phyloP scores from a whole-genome alignment of 169 alveolate genomes.

The Ichthyophthirius multifiliis region DNA sequence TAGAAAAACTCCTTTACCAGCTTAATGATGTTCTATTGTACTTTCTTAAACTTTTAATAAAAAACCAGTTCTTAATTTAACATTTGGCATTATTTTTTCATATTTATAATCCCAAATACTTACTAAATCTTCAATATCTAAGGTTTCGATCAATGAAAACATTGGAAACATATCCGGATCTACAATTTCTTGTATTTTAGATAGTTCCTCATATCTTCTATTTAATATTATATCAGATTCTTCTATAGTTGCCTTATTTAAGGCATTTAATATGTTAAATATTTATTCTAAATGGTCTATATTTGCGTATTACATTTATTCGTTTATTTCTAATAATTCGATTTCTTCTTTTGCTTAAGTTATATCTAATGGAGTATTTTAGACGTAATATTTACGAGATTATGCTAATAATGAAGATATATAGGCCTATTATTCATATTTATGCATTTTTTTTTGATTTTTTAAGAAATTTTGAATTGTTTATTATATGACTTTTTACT shows the following conservation, averaged over 20 bases:
- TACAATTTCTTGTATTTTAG: background rate
- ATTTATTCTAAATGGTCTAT: conserved; percentile 11
- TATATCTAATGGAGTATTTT: background rate
- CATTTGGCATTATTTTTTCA: background rate
- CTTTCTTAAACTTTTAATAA: conserved; percentile 5
- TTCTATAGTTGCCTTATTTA: background rate
- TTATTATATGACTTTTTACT: too few species aligned
- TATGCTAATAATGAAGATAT: too few species aligned
- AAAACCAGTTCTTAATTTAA: conserved; percentile 12
- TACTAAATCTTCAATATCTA: background rate
- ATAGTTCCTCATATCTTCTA: conserved; percentile 7
- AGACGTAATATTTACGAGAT: too few species aligned
- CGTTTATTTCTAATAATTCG: conserved; percentile 4
- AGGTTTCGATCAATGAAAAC: conserved; percentile 1
- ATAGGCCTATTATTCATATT: too few species aligned
- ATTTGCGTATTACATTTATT: background rate
- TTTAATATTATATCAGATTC: background rate
- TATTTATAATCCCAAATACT: conserved; percentile 3
- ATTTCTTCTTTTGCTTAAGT: background rate
- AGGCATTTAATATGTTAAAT: background rate
- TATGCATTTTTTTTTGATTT: too few species aligned
- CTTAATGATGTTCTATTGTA: conserved; percentile 22
- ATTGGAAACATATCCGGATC: conserved; percentile 22
- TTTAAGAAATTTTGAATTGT: too few species aligned
- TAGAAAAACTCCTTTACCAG: conserved; percentile 34